Evolutionary conservation across 2,329 filamentous ascomycete genomes (phyloP).

Genomic region (Daldinia sp.): DNA sequence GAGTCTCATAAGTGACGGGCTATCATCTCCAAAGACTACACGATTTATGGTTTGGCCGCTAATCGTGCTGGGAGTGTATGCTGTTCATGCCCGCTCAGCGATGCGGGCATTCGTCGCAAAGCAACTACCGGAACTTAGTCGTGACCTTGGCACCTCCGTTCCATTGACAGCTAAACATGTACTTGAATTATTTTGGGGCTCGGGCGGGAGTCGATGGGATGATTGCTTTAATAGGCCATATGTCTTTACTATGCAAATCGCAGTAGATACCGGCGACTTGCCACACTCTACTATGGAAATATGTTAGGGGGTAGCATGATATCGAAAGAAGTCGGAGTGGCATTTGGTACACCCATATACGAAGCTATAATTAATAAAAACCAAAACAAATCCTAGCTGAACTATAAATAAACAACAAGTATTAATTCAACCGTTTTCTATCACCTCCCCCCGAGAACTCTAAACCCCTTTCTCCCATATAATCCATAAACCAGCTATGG

Average conservation of each 20-base stretch:
- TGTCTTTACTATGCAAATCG: slow-evolving; percentile 41
- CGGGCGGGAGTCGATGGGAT: slow-evolving; percentile 52
- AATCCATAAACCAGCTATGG: not conserved
- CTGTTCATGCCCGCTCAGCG: slow-evolving; percentile 35
- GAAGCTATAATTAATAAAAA: not conserved
- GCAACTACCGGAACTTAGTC: slow-evolving; percentile 48
- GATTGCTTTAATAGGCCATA: slow-evolving; percentile 53
- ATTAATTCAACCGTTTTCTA: not conserved
- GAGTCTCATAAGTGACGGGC: slow-evolving; percentile 21
- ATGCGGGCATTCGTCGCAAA: slow-evolving; percentile 20
- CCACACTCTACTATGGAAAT: not conserved
- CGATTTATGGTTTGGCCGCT: slow-evolving; percentile 54
- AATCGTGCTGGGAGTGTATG: slow-evolving; percentile 54
- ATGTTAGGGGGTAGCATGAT: not conserved
- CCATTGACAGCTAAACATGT: slow-evolving; percentile 51
- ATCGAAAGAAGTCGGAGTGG: not conserved
- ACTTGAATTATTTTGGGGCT: slow-evolving; percentile 54
- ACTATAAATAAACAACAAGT: not conserved
- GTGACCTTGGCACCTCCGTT: slow-evolving; percentile 47
- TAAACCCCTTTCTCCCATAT: not conserved
- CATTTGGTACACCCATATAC: not conserved
- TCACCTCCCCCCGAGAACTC: not conserved
- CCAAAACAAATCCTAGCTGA: not conserved
- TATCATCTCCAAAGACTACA: slow-evolving; percentile 39
- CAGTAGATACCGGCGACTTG: slow-evolving; percentile 33